Conservation (phyloP, 257 asterid genomes). For the Scutellaria minor region DNA sequence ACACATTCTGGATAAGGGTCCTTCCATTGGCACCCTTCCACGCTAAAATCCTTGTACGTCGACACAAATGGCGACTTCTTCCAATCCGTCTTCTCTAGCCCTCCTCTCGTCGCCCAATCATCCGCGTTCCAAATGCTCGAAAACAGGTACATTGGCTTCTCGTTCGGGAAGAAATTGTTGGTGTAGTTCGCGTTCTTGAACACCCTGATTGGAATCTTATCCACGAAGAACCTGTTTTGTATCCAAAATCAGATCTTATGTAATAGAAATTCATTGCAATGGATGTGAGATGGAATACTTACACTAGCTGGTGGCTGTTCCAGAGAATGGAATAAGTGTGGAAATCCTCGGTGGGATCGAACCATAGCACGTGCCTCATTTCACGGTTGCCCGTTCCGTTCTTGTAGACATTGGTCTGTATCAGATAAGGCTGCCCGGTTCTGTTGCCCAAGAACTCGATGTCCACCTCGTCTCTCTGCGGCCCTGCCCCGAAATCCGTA, state of each 20-base stretch:
- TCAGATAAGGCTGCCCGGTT: slow-evolving; percentile 83
- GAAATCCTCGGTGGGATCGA: slow-evolving; percentile 83
- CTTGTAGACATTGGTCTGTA: slow-evolving; percentile 88
- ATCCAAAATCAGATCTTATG: not conserved
- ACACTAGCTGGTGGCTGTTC: slow-evolving; percentile 82
- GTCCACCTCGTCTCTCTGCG: slow-evolving; percentile 89
- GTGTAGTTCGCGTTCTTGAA: slow-evolving; percentile 90
- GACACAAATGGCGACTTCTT: slow-evolving; percentile 84
- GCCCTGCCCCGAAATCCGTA: slow-evolving; percentile 73
- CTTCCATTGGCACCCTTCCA: slow-evolving; percentile 86
- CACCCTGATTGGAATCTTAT: slow-evolving; percentile 72
- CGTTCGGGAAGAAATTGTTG: slow-evolving; percentile 82
- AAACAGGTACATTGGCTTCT: slow-evolving; percentile 88
- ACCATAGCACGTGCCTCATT: slow-evolving; percentile 90
- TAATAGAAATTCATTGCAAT: no score
- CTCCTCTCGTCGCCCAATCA: slow-evolving; percentile 98
- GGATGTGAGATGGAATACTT: slow-evolving; percentile 29
- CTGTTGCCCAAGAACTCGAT: slow-evolving; percentile 94
- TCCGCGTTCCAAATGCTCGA: slow-evolving; percentile 99
- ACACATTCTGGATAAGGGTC: slow-evolving; percentile 89
- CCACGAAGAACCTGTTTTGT: slow-evolving; percentile 72
- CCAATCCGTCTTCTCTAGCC: slow-evolving; percentile 96
- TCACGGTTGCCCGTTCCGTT: slow-evolving; percentile 95
- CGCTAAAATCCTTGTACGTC: slow-evolving; percentile 72
- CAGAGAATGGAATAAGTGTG: slow-evolving; percentile 85